Conservation (phyloP, 208 protist species). For the Angomonas ambiguus region DNA sequence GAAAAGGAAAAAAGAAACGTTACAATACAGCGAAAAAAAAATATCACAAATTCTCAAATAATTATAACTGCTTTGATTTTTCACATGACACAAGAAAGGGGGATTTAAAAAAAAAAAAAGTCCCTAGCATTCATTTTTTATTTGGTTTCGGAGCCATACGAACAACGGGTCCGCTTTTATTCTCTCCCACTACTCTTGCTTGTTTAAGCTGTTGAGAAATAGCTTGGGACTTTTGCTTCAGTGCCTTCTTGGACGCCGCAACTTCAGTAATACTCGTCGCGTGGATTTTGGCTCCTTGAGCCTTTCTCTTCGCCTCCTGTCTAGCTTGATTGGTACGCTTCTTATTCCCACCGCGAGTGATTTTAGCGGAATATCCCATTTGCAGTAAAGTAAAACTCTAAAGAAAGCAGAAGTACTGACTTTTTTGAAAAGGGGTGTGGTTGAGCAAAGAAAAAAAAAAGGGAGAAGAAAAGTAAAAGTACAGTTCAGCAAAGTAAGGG, state of each 20-base stretch:
- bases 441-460: constrained; percentile 6
- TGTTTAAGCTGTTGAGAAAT: constrained; percentile 65
- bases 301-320: constrained; percentile 65
- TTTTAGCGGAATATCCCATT: constrained; percentile 84
- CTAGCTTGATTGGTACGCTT: constrained; percentile 76
- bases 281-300: constrained; percentile 74
- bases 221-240: constrained; percentile 60
- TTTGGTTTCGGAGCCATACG: constrained; percentile 61
- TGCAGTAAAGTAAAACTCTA: background rate
- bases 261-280: constrained; percentile 58
- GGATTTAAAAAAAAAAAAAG: constrained; percentile 1
- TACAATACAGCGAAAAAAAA: no score
- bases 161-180: constrained; percentile 32
- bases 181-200: constrained; percentile 10
- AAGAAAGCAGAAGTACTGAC: constrained; percentile 13
- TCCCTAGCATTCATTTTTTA: constrained; percentile 13
- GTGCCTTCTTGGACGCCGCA: constrained; percentile 38
- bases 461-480: background rate
- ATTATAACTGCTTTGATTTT: no score
- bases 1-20: constrained; percentile 5
- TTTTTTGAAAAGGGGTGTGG: background rate
- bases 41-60: no score
- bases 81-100: no score
- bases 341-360: constrained; percentile 86
- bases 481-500: no score